Evolutionary conservation across 2,329 filamentous ascomycete genomes (phyloP), one percentile per base, ranked within the genome.

Genomic region (Tolypocladium sp.): DNA sequence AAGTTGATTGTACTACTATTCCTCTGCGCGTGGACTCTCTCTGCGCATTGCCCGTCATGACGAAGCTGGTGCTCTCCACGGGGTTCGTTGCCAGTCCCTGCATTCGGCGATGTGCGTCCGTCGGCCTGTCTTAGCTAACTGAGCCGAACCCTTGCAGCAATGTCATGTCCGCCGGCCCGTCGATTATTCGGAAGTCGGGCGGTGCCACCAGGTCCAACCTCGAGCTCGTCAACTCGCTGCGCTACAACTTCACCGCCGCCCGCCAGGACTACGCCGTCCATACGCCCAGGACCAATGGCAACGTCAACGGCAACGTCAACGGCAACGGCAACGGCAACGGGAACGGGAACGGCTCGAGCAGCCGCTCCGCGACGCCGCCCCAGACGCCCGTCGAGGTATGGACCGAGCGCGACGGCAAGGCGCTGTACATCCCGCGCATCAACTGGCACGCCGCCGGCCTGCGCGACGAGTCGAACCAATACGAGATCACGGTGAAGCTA

Each of bases 401-500:
- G 92, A 95, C 91, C 0, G 82, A 82, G 60, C 77, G 77, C 57
- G 79, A 85, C 53, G 80, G 77, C 46, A 77, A 79, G 55, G 80
- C 80, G 6, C 80, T 93, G 53, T 93, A 89, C 70, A 83, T 97
- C 46, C 93, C 93, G 54, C 83, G 88, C 46, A 85, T 93, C 70
- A 85, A 91, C 72, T 90, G 88, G 79, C 78, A 83, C 15, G 76
- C 82, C 37, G 85, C 84, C 4, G 88, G 89, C 0, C 78, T 99
- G 53, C 80, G 85, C 38, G 94, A 99, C 70, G 92, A 96, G 65
- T 80, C 88, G 33, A 80, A 83, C 60, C 87, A 92, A 65, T 99
- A 99, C 77, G 92, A 97, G 70, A 92, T 97, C 68, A 97, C 93
- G 0, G 88, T 94, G 62, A 99, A 99, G 76, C 77, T 99, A 27